Conservation (phyloP, 768 basidiomycete genomes). For the Macrolepiota dolichaula region DNA sequence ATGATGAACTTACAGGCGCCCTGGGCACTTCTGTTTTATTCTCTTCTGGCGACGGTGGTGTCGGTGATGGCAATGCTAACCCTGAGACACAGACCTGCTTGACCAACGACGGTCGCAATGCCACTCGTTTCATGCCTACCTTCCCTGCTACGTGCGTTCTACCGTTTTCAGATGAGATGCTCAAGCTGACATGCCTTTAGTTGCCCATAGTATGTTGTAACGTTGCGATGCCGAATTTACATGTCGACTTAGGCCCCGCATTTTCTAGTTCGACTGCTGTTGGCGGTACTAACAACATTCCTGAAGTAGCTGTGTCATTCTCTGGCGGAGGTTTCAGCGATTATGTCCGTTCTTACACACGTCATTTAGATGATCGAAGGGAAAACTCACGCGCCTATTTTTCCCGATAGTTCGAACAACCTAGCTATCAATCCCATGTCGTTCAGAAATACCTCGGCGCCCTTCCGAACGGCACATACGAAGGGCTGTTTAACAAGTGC, state of each 20-base stretch:
- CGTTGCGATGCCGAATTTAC: neutral
- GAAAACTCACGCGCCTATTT: neutral
- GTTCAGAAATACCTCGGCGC: conserved; percentile 41
- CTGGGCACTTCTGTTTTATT: conserved; percentile 66
- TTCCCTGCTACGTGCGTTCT: conserved; percentile 56
- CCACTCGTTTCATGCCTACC: conserved; percentile 46
- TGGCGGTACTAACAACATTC: conserved; percentile 58
- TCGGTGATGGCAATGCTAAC: conserved; percentile 58
- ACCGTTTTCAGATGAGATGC: neutral
- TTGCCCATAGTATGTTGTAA: conserved; percentile 45
- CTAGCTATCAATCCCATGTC: conserved; percentile 46
- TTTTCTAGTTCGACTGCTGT: conserved; percentile 62
- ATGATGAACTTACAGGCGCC: conserved; percentile 35
- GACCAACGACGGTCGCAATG: conserved; percentile 56
- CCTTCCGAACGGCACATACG: conserved; percentile 46
- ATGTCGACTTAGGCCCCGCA: neutral
- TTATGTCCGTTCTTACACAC: conserved; percentile 38
- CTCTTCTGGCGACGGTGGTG: conserved; percentile 66
- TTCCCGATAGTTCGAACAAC: conserved; percentile 45
- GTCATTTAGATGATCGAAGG: neutral
- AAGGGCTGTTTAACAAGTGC: conserved; percentile 60
- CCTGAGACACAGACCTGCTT: conserved; percentile 51
- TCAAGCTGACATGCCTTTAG: conserved; percentile 15
- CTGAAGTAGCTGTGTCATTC: conserved; percentile 59
- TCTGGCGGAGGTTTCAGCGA: conserved; percentile 77